Evolutionary conservation across 768 basidiomycete genomes (phyloP), one percentile per base, ranked within the genome.

Genomic region (Lactarius psammicola): DNA sequence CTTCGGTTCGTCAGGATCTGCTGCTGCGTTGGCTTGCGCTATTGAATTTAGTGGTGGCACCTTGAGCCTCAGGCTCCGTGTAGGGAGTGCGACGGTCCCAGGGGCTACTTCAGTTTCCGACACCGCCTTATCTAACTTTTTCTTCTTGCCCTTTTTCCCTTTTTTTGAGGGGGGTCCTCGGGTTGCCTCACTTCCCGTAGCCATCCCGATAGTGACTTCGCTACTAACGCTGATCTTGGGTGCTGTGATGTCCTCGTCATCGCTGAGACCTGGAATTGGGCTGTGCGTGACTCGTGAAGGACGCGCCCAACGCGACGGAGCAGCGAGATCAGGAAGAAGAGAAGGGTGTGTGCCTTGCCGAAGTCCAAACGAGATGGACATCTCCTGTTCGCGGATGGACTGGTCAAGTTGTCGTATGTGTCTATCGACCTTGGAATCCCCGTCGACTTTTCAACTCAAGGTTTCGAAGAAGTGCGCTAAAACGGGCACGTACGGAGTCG

Each of bases 371-470:
- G 81, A 79, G 55, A 87, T 80, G 20, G 81, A 77, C 36, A 81
- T 79, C 71, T 87, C 84, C 70, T 85, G 83, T 66, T 85, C 83
- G 57, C 82, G 81, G 63, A 89, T 84, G n/a, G 83, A 87, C 70
- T 90, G 85, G 69, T 94, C 91, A 28, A 95, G 78, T 46, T 90
- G 80, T 28, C 87, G 85, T 33, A 90, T 86, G 71, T 94, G 90
- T 40, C 92, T 82, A 68, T 93, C 89, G 15, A 93, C 83, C 92
- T 94, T 49, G 6, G 58, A 20, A 23, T 20, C 31, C 10, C 36
- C 10, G 28, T 61, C 56, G 20, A 26, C 18, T 15, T 38, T 8
- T 34, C 30, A 31, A 3, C 44, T 20, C 26, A 44, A 20, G 9
- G 15, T 34, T n/a, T n/a, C 18, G 9, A 38, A n/a, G 7, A n/a